Evolutionary conservation across 257 asterid species (phyloP).

Genomic region (Solanum pinnatisectum): DNA sequence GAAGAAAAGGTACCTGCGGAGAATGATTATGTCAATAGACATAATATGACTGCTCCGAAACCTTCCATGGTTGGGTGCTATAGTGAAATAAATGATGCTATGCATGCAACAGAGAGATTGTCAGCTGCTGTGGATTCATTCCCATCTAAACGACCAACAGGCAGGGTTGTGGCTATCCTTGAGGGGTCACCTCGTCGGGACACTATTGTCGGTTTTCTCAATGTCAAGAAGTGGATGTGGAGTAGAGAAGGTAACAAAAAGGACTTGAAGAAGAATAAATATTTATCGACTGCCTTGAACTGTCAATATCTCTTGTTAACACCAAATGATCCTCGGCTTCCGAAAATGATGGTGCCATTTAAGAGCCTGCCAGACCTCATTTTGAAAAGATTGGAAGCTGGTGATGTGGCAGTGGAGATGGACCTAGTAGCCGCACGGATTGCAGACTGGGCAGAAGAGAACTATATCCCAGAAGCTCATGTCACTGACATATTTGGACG

Average conservation of each 20-base stretch:
- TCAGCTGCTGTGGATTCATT: conserved; percentile 25
- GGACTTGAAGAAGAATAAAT: conserved; percentile 42
- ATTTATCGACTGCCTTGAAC: conserved; percentile 14
- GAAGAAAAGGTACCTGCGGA: conserved; percentile 16
- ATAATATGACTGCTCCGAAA: conserved; percentile 9
- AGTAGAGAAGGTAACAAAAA: conserved; percentile 37
- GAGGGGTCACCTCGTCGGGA: conserved; percentile 56
- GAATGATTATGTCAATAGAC: conserved; percentile 13
- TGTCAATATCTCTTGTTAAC: conserved; percentile 41
- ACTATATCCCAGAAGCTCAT: conserved; percentile 49
- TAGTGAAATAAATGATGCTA: conserved; percentile 11
- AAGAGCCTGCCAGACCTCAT: conserved; percentile 45
- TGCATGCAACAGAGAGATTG: conserved; percentile 36
- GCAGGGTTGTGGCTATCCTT: conserved; percentile 63
- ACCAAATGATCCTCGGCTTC: conserved; percentile 66
- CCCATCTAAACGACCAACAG: conserved; percentile 85
- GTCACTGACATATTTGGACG: conserved; percentile 59
- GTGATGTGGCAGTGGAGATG: conserved; percentile 55
- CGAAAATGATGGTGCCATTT: conserved; percentile 58
- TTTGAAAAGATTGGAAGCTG: conserved; percentile 47
- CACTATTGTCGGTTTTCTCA: conserved; percentile 55
- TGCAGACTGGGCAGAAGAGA: conserved; percentile 71
- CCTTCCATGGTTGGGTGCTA: conserved; percentile 8
- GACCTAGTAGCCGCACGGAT: conserved; percentile 69
- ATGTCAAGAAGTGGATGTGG: conserved; percentile 55